Base-by-base conservation (phyloP, 2,329 filamentous ascomycete species). In the Penicillium sp. region DNA sequence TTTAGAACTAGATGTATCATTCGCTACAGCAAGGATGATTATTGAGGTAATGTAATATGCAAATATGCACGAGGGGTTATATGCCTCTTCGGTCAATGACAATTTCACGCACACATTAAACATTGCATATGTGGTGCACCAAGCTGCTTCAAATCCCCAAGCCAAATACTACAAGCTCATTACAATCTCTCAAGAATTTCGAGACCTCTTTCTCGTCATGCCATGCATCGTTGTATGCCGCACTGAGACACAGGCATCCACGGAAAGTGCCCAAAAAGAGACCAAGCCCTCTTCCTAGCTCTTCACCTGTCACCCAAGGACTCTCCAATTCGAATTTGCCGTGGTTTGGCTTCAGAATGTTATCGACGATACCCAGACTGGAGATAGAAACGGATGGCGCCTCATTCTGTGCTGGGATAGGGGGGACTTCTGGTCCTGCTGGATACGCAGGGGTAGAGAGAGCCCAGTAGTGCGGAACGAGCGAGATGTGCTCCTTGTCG, bases 221-320 rank as follows among this genome's bases (percentile, higher is more conserved):
- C 75, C 75, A 79, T 0, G 75, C 75, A 51, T 78, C 72, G 49
- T 79, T 79, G 21, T 73, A 79, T 4, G 70, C 75, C 7, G 66
- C 71, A 45, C 75, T 79, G n/a, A 79, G 54, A 0, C 63, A 69
- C 43, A 79, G 16, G 36, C 61, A 54, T 0, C 70, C 73, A 4
- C 66, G 61, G 49, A 71, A 79, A 0, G 71, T 77, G 0, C 72
- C 75, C 16, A 79, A 55, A 36, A 76, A 79, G n/a, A 79, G 16
- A 0, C 64, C 66, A 8, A 67, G 38, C 14, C 61, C 64, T 64
- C 72, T 79, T 0, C 75, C 68, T 2, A 79, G 61, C 52, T 79
- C 77, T 51, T 80, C 77, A 0, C 77, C 77, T 0, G 76, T 78
- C 0, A 79, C 76, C 77, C 78, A 79, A 1, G 76, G 75, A 13